phyloP scores from a whole-genome alignment of 148 eudicot species.

The Vaccinium myrtillus region DNA sequence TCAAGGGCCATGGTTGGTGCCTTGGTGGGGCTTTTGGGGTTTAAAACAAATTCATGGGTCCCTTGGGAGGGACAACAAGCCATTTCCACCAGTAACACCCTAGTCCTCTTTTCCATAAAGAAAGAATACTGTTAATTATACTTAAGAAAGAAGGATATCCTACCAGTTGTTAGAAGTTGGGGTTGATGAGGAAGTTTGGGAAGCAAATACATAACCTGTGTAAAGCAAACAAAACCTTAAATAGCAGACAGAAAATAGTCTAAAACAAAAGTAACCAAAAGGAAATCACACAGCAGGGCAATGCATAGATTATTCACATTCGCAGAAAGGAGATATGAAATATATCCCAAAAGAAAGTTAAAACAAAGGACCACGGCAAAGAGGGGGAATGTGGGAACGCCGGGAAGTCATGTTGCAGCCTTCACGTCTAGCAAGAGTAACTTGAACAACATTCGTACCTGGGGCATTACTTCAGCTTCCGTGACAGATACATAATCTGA shows the following conservation, averaged over 20 bases:
- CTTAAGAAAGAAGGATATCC: not conserved
- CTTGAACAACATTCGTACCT: slow-evolving; percentile 45
- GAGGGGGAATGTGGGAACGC: not conserved
- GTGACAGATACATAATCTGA: slow-evolving; percentile 70
- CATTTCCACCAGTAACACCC: not conserved
- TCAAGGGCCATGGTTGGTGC: slow-evolving; percentile 1
- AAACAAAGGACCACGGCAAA: not conserved
- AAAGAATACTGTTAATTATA: not conserved
- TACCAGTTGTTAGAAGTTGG: slow-evolving; percentile 91
- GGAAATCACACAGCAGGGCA: not conserved
- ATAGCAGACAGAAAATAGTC: slow-evolving; percentile 11
- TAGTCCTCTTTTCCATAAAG: not conserved
- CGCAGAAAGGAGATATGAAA: not conserved
- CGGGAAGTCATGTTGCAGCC: not conserved
- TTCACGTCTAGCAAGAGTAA: slow-evolving; percentile 2
- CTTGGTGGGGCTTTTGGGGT: not conserved
- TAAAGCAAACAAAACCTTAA: slow-evolving; percentile 10
- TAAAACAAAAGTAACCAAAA: not conserved
- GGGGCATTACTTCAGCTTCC: slow-evolving; percentile 95
- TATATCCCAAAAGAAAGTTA: slow-evolving; percentile 1
- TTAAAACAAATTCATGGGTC: not conserved
- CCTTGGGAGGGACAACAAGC: not conserved
- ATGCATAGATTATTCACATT: not conserved
- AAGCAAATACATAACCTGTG: slow-evolving; percentile 81
- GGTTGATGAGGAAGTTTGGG: slow-evolving; percentile 93